Percentiles rank a stretch among this genome's conserved stretches.
phyloP scores from a whole-genome alignment of 441 rosid genomes.

The Pelargonium citronellum region DNA sequence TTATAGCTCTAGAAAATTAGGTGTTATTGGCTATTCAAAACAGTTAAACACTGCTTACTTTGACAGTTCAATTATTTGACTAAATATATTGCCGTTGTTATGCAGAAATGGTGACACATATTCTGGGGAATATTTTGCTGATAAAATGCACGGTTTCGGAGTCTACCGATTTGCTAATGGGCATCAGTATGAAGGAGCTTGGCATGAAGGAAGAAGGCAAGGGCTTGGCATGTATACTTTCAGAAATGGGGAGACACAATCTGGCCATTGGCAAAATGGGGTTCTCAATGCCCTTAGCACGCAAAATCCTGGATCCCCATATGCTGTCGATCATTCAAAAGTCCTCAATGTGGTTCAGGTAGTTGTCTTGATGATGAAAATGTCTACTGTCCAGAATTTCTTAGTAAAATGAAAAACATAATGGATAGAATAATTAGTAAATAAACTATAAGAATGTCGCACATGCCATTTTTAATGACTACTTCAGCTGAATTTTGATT shows the following conservation, averaged over 20 bases:
- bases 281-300: slow-evolving; percentile 34
- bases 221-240: slow-evolving; percentile 68
- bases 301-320: slow-evolving; percentile 32
- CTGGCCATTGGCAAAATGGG: slow-evolving; percentile 61
- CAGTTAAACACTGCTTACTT: neutral
- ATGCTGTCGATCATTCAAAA: slow-evolving; percentile 32
- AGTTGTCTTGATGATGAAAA: neutral
- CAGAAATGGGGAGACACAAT: slow-evolving; percentile 54
- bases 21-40: neutral
- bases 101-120: slow-evolving; percentile 64
- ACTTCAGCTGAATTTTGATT: too few relatives aligned
- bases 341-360: slow-evolving; percentile 50
- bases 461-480: too few relatives aligned
- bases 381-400: neutral
- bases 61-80: slow-evolving; percentile 12
- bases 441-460: too few relatives aligned
- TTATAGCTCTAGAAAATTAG: too few relatives aligned
- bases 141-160: slow-evolving; percentile 68
- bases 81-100: neutral
- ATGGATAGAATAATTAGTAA: too few relatives aligned
- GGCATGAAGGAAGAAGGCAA: slow-evolving; percentile 76
- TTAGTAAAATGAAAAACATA: neutral
- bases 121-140: slow-evolving; percentile 66
- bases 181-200: slow-evolving; percentile 59
- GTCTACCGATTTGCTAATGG: slow-evolving; percentile 59